Percentiles rank a stretch among this genome's conserved stretches.
Conservation (phyloP, 1,284 basidiomycete species). For the Uromyces viciae-fabae region DNA sequence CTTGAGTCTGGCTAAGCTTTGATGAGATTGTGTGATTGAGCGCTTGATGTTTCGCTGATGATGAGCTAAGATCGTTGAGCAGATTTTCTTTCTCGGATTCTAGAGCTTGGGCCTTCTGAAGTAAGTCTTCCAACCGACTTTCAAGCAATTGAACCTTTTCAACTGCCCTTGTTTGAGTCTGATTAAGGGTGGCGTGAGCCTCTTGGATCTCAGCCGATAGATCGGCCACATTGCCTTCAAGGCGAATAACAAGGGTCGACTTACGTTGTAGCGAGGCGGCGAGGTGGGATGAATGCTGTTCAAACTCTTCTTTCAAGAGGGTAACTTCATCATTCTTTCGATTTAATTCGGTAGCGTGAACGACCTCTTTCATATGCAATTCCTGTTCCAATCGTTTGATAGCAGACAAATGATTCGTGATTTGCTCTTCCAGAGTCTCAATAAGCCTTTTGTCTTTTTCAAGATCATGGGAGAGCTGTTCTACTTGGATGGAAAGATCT, state of each 20-base stretch:
- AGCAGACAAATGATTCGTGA: not conserved
- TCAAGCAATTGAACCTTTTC: not conserved
- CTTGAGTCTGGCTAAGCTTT: not conserved
- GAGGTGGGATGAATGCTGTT: not conserved
- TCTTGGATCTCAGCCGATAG: constrained; percentile 5
- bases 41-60: not conserved
- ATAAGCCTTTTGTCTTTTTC: not conserved
- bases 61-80: not conserved
- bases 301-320: not conserved
- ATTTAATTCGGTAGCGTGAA: not conserved
- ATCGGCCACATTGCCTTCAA: not conserved
- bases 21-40: not conserved
- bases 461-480: constrained; percentile 15
- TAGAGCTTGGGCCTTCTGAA: not conserved
- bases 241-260: not conserved
- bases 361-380: not conserved
- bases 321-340: not conserved
- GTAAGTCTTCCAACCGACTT: not conserved
- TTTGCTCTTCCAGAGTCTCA: not conserved
- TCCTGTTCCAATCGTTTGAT: not conserved
- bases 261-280: not conserved
- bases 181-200: not conserved
- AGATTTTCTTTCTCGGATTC: not conserved
- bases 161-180: not conserved
- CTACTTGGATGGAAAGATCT: not conserved